A percentile compares a stretch with the other conserved stretches of the same genome.
Conservation (phyloP, 352 stramenopile genomes). For the Globisporangium cylindrosporum region DNA sequence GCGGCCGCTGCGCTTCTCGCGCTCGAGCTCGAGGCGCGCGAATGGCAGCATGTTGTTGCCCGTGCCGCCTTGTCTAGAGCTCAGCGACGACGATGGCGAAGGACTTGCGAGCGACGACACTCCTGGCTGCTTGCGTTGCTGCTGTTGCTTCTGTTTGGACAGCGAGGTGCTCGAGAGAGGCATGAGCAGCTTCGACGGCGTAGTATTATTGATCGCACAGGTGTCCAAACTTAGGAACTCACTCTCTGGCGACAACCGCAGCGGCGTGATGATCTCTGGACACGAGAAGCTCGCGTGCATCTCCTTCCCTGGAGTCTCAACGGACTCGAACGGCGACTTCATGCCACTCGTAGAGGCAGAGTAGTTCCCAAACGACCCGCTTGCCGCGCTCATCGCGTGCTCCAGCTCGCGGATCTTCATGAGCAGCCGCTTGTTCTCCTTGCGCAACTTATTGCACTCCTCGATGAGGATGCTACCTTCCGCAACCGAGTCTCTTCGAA, state of each 20-base stretch:
- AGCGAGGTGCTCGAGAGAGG: slow-evolving; percentile 27
- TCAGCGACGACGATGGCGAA: slow-evolving; percentile 4
- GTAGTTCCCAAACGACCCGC: slow-evolving; percentile 1
- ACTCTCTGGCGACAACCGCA: slow-evolving; percentile 20
- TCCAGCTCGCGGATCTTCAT: slow-evolving; percentile 72
- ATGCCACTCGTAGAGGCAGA: slow-evolving; percentile 7
- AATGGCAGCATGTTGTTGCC: slow-evolving; percentile 45
- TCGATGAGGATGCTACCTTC: slow-evolving; percentile 78
- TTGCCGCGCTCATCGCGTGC: slow-evolving; percentile 21
- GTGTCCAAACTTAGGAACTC: slow-evolving; percentile 23
- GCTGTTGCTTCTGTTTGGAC: slow-evolving; percentile 35
- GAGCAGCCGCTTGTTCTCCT: slow-evolving; percentile 67
- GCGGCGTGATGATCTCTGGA: slow-evolving; percentile 25
- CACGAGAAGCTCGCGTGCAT: slow-evolving; percentile 32
- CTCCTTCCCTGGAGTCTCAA: slow-evolving; percentile 9
- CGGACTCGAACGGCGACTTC: slow-evolving; percentile 8
- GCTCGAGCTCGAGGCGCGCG: slow-evolving; percentile 38
- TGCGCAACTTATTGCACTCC: slow-evolving; percentile 74
- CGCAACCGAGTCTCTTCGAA: slow-evolving; percentile 69
- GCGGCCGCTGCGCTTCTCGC: slow-evolving; percentile 22
- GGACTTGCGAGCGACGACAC: neutral
- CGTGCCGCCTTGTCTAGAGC: slow-evolving; percentile 8
- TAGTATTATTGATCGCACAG: slow-evolving; percentile 3
- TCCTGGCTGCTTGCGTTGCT: slow-evolving; percentile 18
- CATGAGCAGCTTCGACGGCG: slow-evolving; percentile 19